Base-by-base conservation (phyloP, 371 early-diverging fungal genomes). In the Sporodiniella umbellata region DNA sequence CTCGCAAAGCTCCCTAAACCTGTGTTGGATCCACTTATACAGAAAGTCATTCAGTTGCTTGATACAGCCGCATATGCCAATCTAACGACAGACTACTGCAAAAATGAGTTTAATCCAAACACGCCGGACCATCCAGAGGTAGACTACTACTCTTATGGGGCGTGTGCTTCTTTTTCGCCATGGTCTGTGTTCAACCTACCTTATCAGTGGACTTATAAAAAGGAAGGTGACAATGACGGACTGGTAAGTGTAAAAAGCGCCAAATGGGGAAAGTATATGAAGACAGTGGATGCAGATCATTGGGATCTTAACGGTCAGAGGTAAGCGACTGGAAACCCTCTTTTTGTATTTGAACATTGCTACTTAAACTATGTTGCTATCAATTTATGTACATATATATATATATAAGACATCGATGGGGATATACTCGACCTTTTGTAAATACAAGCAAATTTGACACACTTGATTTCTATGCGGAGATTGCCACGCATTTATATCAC, bases 11-110 rank as follows among this genome's bases (percentile, higher is more conserved):
- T 56, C 15, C 53, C 57, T 14, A 45, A 50, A 24, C 58, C 53
- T 3, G 47, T 47, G 15, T 28, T 64, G n/a, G 54, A 62, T 14
- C 54, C 57, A 1, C 28, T 53, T 1, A n/a, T 64, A n/a, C 47
- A 60, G 5, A 49, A 51, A 15, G 1, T 64, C 31, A 39, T 62
- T 21, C 42, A 33, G 17, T 30, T 58, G 28, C 42, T 93, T 35
- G 94, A 96, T 50, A 81, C 87, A 18, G 94, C 93, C 2, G 97
- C 94, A 1, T 96, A 93, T 56, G 78, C 87, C 19, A 90, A 92
- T 52, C 69, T 96, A 18, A 96, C 94, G 0, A 86, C 89, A 1
- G 88, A 88, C 22, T 96, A 86, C 61, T 91, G 89, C 67, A 69
- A 68, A 23, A 76, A 84, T 6, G 75, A 83, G 23, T 93, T 96